Evolutionary conservation across 1,284 basidiomycete genomes (phyloP).

Genomic region (Rhodotorula sp.): DNA sequence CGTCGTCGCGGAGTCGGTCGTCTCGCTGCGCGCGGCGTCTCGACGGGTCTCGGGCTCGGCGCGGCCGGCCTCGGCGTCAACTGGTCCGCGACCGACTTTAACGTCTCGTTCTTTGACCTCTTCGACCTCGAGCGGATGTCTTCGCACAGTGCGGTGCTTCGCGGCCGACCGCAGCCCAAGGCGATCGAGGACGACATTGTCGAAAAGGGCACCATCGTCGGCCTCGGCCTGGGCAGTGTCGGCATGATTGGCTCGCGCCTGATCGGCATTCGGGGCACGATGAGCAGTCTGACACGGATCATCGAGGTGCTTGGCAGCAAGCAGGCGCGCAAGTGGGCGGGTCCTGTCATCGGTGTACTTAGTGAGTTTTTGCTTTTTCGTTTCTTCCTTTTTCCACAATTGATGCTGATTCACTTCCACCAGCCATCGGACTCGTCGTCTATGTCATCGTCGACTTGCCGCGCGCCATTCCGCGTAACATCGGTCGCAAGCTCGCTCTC

Average conservation of each 20-base stretch:
- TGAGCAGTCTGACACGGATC: conserved; percentile 72
- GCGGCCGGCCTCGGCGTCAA: conserved; percentile 34
- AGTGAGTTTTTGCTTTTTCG: conserved; percentile 35
- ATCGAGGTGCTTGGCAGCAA: conserved; percentile 80
- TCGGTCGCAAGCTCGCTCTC: conserved; percentile 66
- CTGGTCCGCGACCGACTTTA: conserved; percentile 47
- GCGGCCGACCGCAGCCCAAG: conserved; percentile 22
- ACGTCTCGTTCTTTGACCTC: conserved; percentile 64
- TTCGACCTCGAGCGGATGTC: conserved; percentile 84
- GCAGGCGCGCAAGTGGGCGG: conserved; percentile 78
- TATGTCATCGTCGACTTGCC: conserved; percentile 90
- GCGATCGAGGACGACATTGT: conserved; percentile 56
- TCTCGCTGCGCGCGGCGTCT: conserved; percentile 33
- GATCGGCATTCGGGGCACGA: conserved; percentile 70
- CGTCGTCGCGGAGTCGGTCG: conserved; percentile 55
- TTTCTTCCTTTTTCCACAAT: background rate
- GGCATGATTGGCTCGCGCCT: conserved; percentile 81
- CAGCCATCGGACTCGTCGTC: conserved; percentile 68
- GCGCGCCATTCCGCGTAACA: conserved; percentile 82
- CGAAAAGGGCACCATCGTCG: conserved; percentile 67
- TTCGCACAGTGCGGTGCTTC: conserved; percentile 51
- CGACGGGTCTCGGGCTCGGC: conserved; percentile 49
- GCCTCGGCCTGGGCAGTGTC: conserved; percentile 77
- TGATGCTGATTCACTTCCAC: background rate
- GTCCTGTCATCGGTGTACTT: conserved; percentile 74